Evolutionary conservation across 139 green algal genomes (phyloP), one percentile per base, ranked within the genome.

Genomic region (Spirogloea muscicola): DNA sequence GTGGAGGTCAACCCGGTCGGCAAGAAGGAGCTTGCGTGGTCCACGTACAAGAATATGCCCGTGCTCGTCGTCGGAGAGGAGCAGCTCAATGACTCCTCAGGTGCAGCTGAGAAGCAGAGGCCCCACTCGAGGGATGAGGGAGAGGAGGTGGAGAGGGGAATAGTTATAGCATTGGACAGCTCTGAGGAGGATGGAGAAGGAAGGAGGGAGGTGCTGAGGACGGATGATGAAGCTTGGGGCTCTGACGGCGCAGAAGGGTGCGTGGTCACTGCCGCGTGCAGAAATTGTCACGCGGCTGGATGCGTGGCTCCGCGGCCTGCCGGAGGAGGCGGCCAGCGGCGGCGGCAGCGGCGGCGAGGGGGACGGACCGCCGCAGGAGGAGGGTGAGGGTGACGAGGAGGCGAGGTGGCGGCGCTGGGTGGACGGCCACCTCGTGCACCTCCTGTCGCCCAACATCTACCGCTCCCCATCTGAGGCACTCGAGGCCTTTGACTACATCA

Each of bases 401-500:
- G 76, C 33, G 7, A 49, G 61, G 66, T 79, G 70, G 70, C 62
- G 70, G 10, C 75, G 42, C 21, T 98, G 94, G 94, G 93, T 96
- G 68, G 91, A 98, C 63, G 88, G 92, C 2, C 81, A 88, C 52
- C 83, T 98, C 43, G 93, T 99, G 34, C 90, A 93, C 81, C 72
- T 95, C 33, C 75, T 99, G 29, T 98, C 94, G 16, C 88, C 92
- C 48, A 99, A 99, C 87, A 97, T 99, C 75, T 99, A 99, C 85
- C 87, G 93, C 76, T 94, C 82, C 49, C 90, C 85, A 78, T 78
- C 77, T 84, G 83, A 91, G 82, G 61, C 84, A 3, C 44, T 77
- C 9, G 69, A 86, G 25, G 63, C 62, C 2, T 87, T 89, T 46
- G 82, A 89, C 27, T 89, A 89, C 75, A 86, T 87, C 62, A 86